A percentile compares a stretch with the other conserved stretches of the same genome.
These are phyloP conservation scores for Phytophthora aleatoria DNA, from an alignment of 352 stramenopile species.

Conservation along the genomic window DNA sequence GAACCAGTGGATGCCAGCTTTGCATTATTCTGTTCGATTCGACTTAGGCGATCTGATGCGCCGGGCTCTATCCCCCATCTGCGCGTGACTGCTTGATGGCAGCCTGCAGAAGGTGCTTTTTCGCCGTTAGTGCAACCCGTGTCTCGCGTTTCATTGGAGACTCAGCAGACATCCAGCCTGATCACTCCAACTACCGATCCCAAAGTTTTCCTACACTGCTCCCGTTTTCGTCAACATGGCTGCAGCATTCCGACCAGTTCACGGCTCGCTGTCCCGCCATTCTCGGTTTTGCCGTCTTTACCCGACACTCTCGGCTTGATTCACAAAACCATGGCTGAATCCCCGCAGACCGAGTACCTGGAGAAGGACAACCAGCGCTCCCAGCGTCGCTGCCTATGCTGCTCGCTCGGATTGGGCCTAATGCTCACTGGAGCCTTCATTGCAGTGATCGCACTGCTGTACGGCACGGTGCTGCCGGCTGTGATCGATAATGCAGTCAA, in stretches of 20 bases:
- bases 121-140: constrained; percentile 21
- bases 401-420: constrained; percentile 46
- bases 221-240: constrained; percentile 20
- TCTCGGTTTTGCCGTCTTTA: constrained; percentile 25
- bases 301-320: background rate
- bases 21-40: constrained; percentile 21
- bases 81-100: constrained; percentile 5
- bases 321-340: constrained; percentile 19
- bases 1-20: constrained; percentile 23
- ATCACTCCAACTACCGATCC: constrained; percentile 27
- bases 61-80: constrained; percentile 15
- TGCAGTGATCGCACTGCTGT: constrained; percentile 46
- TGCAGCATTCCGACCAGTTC: constrained; percentile 16
- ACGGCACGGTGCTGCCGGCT: constrained; percentile 49
- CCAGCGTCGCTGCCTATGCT: constrained; percentile 33
- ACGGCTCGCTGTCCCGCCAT: constrained; percentile 12
- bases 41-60: constrained; percentile 14
- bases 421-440: constrained; percentile 41
- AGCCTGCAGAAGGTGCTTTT: background rate
- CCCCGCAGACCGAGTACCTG: constrained; percentile 29
- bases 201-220: constrained; percentile 15
- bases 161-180: constrained; percentile 12
- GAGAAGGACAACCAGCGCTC: constrained; percentile 14
- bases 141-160: constrained; percentile 10
- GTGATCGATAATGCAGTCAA: constrained; percentile 52